Evolutionary conservation across 2,329 filamentous ascomycete species (phyloP), one percentile per base, ranked within the genome.

Genomic region (Nectriaceae sp.): DNA sequence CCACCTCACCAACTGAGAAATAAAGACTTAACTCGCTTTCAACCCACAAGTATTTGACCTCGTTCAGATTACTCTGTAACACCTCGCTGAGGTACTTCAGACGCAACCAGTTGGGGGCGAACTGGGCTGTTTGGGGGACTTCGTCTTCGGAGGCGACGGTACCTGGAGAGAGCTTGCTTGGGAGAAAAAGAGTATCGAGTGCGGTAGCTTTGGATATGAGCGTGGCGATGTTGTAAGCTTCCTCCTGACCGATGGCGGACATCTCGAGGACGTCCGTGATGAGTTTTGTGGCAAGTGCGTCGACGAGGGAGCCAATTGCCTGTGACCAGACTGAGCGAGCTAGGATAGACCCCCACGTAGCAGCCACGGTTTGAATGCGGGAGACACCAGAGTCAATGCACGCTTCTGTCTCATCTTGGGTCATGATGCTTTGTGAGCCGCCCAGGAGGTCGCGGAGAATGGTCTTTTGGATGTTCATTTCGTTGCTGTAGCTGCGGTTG

Each of bases 21-120:
- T 85, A 84, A 31, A 85, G 63, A 53, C 82, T 84, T 36, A 87
- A 70, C 64, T 86, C 83, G 65, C 82, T 83, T 53, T 87, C 83
- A 59, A 79, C 75, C 84, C 84, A 87, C 31, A 87, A 65, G 53
- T 74, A 85, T 48, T 74, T 75, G 47, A 87, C 79, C 53, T 87
- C 84, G 53, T 78, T 79, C 44, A 87, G 70, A 59, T 87, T 85
- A 56, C 82, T 85, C 70, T 87, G 83, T 55, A 87, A 70, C 21
- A 87, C 78, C 64, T 87, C 80, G 53, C 78, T 79, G 16, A 87
- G 71, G 57, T 81, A 87, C 66, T 85, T 82, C 50, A 87, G 73
- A 41, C 83, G 76, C 49, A 87, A 71, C 84, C 84, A 87, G 41
- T 75, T 76, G 3, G 75, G 72, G 4, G 82, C 81, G 54, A 84